A percentile compares a stretch with the other conserved stretches of the same genome.
Evolutionary conservation across 2,329 filamentous ascomycete genomes (phyloP).

Genomic region (Polychaeton citri): DNA sequence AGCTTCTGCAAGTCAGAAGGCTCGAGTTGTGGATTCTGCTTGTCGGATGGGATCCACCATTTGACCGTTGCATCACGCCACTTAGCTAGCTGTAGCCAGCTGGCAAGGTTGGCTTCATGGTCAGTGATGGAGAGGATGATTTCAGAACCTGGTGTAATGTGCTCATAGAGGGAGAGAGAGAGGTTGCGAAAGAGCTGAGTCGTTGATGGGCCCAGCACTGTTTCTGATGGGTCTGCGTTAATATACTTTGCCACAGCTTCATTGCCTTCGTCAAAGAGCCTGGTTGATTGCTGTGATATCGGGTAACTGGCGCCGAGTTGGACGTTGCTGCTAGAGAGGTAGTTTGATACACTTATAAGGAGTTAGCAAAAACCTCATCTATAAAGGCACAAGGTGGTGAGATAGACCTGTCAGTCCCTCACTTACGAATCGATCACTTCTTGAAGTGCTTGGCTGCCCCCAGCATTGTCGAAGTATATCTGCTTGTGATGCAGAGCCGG

Average conservation of each 20-base stretch:
- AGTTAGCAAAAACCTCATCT: no score
- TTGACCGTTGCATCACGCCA: constrained; percentile 49
- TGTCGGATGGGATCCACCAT: constrained; percentile 45
- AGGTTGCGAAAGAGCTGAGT: constrained; percentile 68
- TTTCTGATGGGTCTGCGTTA: constrained; percentile 52
- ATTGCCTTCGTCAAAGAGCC: constrained; percentile 46
- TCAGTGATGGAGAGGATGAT: constrained; percentile 60
- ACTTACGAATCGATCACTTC: constrained; percentile 53
- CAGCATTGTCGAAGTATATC: constrained; percentile 66
- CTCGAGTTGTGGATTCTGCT: constrained; percentile 45
- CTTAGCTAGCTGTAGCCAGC: constrained; percentile 57
- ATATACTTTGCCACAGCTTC: constrained; percentile 56
- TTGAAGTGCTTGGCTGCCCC: constrained; percentile 57
- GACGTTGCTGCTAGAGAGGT: constrained; percentile 56
- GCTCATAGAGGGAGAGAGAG: constrained; percentile 40
- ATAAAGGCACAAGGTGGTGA: no score
- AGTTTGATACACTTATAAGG: constrained; percentile 44
- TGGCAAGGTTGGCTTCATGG: constrained; percentile 64
- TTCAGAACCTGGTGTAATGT: constrained; percentile 40
- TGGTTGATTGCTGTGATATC: constrained; percentile 45
- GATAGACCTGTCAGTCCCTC: no score
- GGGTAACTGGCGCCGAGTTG: constrained; percentile 62
- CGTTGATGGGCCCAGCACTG: constrained; percentile 60
- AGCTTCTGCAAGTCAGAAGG: constrained; percentile 44
- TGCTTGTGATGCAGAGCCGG: constrained; percentile 54